These are phyloP conservation scores for Dissophora ornata DNA, from an alignment of 192 early-diverging fungal species.

Conservation along the genomic window DNA sequence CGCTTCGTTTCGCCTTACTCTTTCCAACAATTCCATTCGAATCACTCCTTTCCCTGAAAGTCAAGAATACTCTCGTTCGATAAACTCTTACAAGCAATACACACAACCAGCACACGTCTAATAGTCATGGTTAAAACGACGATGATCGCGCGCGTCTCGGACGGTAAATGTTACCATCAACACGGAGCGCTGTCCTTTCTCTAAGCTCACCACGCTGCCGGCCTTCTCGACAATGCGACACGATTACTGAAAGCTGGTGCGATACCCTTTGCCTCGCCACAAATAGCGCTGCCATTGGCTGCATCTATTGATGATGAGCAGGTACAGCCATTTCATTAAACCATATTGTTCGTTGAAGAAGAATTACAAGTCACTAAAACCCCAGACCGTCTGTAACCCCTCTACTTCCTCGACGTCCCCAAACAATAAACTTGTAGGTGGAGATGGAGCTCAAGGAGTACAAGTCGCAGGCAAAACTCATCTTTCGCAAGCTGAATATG, in stretches of 20 bases:
- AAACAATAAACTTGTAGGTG: constrained; percentile 44
- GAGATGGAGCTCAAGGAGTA: constrained; percentile 90
- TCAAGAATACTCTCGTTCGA: too few relatives aligned
- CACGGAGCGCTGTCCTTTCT: background rate
- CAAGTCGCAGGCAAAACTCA: constrained; percentile 93
- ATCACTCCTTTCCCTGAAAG: too few relatives aligned
- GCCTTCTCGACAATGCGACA: too few relatives aligned
- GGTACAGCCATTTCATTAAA: constrained; percentile 53
- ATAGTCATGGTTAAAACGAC: constrained; percentile 91
- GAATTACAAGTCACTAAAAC: background rate
- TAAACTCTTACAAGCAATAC: too few relatives aligned
- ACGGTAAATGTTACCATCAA: constrained; percentile 61
- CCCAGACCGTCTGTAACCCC: background rate
- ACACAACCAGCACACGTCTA: too few relatives aligned
- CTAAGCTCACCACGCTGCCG: too few relatives aligned
- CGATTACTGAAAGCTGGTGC: too few relatives aligned
- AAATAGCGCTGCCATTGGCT: constrained; percentile 85
- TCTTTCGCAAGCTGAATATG: constrained; percentile 87
- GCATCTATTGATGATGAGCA: constrained; percentile 97
- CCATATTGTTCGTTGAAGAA: background rate
- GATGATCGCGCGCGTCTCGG: constrained; percentile 92
- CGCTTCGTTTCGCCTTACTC: too few relatives aligned
- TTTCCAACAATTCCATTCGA: too few relatives aligned
- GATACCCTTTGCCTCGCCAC: too few relatives aligned
- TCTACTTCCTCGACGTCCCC: background rate